Evolutionary conservation across 352 stramenopile genomes (phyloP), one percentile per base, ranked within the genome.

Genomic region (Pythium coloratum): DNA sequence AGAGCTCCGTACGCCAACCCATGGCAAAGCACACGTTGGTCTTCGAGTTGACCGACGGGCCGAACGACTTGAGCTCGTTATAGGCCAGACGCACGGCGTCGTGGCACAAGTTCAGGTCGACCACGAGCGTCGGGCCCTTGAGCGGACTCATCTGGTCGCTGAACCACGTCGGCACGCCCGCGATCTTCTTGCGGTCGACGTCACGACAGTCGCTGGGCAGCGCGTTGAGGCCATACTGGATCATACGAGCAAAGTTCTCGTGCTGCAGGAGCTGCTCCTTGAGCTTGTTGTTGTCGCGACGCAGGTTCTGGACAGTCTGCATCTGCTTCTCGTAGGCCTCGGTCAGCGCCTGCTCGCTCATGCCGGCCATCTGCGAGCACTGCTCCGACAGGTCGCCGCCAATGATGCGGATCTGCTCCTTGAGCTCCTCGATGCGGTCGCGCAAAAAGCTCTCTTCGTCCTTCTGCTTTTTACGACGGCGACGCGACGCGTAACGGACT

Each of bases 21-120:
- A 94, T 94, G 33, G 86, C 84, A 61, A 91, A 91, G 57, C 83
- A 93, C 42, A 94, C 80, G 64, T 92, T 94, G 54, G 86, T 94
- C 74, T 91, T 91, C 34, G 82, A 88, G 73, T 89, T 90, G 57
- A 90, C 83, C 33, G 82, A 80, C 34, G 85, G 85, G 36, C 83
- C 83, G 55, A 91, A 91, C 14, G 64, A 75, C 76, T 90, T 89
- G 66, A 93, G 69, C 68, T 91, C 82, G 55, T 91, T 90, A 67
- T 93, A 93, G 26, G 82, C 84, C 47, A 88, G 76, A 68, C 84
- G 81, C 71, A 93, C 84, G 57, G 84, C 82, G 38, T 92, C 84
- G 73, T 91, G 84, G 64, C 80, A 90, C 73, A 91, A 49, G 55
- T 91, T 90, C 46, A 91, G 66, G 56, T 92, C 84, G 40, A 92